phyloP scores from a whole-genome alignment of 139 green algal genomes.

The Asterochloris erici region DNA sequence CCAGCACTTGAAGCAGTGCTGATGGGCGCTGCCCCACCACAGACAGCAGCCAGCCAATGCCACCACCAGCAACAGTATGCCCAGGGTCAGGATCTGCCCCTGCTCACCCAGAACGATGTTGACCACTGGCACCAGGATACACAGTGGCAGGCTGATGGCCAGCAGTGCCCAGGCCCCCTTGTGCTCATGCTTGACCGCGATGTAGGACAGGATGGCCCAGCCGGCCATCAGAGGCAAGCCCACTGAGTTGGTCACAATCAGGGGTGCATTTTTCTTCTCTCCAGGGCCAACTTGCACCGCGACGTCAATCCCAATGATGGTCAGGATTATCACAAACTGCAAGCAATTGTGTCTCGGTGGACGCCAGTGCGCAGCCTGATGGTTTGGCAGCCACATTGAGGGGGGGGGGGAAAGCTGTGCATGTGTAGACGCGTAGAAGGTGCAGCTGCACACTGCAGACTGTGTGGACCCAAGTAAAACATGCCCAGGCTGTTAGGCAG shows the following conservation, averaged over 20 bases:
- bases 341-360: not conserved
- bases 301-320: conserved; percentile 23
- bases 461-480: no score
- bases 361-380: not conserved
- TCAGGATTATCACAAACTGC: conserved; percentile 29
- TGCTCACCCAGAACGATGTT: conserved; percentile 20
- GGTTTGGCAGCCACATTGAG: not conserved
- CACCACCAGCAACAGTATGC: not conserved
- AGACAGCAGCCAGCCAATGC: no score
- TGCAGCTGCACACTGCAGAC: no score
- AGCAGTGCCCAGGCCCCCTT: not conserved
- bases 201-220: conserved; percentile 9
- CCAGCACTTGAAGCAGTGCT: no score
- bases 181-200: conserved; percentile 17
- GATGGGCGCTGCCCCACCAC: no score
- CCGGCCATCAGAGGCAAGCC: conserved; percentile 16
- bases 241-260: conserved; percentile 25
- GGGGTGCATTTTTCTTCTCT: not conserved
- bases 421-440: no score
- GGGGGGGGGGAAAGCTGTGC: not conserved
- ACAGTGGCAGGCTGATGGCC: not conserved
- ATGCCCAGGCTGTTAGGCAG: no score
- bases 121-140: conserved; percentile 12
- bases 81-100: no score
- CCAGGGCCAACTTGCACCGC: conserved; percentile 3